Evolutionary conservation across 1,284 basidiomycete genomes (phyloP).

Genomic region (Malassezia caprae): DNA sequence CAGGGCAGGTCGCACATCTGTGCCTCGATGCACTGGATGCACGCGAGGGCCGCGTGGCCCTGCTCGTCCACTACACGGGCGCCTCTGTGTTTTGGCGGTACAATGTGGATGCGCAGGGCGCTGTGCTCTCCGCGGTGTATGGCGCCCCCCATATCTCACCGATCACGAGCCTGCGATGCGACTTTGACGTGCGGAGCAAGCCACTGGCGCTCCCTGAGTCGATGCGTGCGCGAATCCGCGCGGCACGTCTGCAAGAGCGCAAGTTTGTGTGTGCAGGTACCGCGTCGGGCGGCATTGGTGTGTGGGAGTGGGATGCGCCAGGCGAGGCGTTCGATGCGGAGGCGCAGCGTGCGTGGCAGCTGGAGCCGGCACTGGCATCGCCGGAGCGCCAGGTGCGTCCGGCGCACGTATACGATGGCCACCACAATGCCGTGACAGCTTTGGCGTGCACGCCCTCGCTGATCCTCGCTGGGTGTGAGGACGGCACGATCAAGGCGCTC

Average conservation of each 20-base stretch:
- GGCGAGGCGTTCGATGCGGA: conserved; percentile 19
- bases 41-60: neutral
- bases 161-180: conserved; percentile 29
- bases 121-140: conserved; percentile 23
- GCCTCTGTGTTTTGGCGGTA: conserved; percentile 26
- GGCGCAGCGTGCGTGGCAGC: conserved; percentile 29
- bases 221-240: conserved; percentile 16
- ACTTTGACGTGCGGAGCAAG: conserved; percentile 33
- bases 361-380: conserved; percentile 56
- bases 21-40: neutral
- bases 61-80: conserved; percentile 25
- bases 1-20: neutral
- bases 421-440: conserved; percentile 33
- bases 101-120: neutral
- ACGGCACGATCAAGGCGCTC: conserved; percentile 59
- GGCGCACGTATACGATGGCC: conserved; percentile 29
- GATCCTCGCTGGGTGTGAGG: conserved; percentile 46
- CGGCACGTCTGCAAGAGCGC: conserved; percentile 28
- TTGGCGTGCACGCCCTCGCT: conserved; percentile 29
- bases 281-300: conserved; percentile 27
- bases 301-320: conserved; percentile 35
- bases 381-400: conserved; percentile 57
- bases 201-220: conserved; percentile 12
- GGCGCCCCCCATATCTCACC: conserved; percentile 26
- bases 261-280: conserved; percentile 41